Evolutionary conservation across 2,329 filamentous ascomycete species (phyloP), one percentile per base, ranked within the genome.

Genomic region (Pseudogymnoascus sp.): DNA sequence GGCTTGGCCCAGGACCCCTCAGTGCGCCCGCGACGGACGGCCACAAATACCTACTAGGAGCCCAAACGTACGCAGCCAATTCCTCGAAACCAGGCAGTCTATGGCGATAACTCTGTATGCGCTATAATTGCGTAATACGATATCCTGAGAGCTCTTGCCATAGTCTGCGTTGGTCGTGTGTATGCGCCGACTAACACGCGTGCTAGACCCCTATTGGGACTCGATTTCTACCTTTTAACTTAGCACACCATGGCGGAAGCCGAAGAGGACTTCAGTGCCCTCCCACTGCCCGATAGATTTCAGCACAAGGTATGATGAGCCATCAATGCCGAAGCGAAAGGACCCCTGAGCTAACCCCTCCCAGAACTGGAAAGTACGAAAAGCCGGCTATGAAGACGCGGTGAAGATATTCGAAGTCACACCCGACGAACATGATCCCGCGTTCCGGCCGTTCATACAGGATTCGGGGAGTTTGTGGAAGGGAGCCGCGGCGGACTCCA

Each of bases 351-450:
- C 66, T 64, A 28, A 38, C 12, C 60, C n/a, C 18, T 57, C 20
- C 33, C 69, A 89, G 88, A 84, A 89, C 71, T 99, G 94, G 94
- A 99, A 99, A 82, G 92, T 96, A 41, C 85, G 94, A 71, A 99
- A 99, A 77, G 86, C 85, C 71, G 94, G 87, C 60, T 99, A 97
- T 73, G 94, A 99, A 80, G 91, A 94, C 67, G 92, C 91, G 18
- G 84, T 88, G 39, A 92, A 94, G 74, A 84, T 87, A 67, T 97
- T 99, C 74, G 87, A 91, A 72, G 79, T 84, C 62, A 91, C 92
- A 5, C 87, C 90, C 64, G 88, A 92, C 75, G 93, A 97, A 72
- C 83, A 86, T 68, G 89, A 95, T 72, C 86, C 91, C 11, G 87
- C 87, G 36, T 97, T 99, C 69, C 83, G 86, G 68, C 91, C 93